These are phyloP conservation scores for Thalassiosira ordinaria DNA, from an alignment of 352 stramenopile species.

Conservation along the genomic window DNA sequence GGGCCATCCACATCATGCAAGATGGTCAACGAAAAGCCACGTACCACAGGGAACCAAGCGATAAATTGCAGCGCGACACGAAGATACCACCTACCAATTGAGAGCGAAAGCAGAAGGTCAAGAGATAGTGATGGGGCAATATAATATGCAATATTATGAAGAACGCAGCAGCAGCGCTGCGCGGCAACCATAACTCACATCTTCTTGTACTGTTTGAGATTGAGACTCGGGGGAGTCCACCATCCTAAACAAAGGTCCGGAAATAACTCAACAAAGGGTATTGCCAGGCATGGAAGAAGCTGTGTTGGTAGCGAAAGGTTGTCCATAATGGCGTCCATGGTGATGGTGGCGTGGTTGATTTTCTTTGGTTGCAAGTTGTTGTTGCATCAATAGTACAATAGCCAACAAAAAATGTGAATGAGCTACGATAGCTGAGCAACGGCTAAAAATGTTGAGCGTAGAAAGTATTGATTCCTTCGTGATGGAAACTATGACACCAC, in stretches of 20 bases:
- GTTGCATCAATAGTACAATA: too few relatives aligned
- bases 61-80: conserved; percentile 41
- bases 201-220: conserved; percentile 49
- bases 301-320: conserved; percentile 38
- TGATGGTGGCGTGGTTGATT: background rate
- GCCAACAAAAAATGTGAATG: too few relatives aligned
- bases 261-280: conserved; percentile 60
- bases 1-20: too few relatives aligned
- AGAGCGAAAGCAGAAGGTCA: conserved; percentile 8
- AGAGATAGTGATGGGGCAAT: too few relatives aligned
- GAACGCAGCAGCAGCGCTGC: too few relatives aligned
- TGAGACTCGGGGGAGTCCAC: conserved; percentile 50
- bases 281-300: conserved; percentile 48
- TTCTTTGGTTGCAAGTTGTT: too few relatives aligned
- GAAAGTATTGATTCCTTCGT: too few relatives aligned
- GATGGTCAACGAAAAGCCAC: too few relatives aligned
- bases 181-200: conserved; percentile 10
- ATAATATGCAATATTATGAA: too few relatives aligned
- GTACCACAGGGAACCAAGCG: conserved; percentile 49
- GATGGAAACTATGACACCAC: too few relatives aligned
- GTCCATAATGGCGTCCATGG: conserved; percentile 20
- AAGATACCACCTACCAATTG: conserved; percentile 28
- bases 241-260: conserved; percentile 57
- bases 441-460: too few relatives aligned
- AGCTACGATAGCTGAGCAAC: too few relatives aligned